These are phyloP conservation scores for Cercospora sp. DNA, from an alignment of 2,329 filamentous ascomycete species.

Conservation along the genomic window DNA sequence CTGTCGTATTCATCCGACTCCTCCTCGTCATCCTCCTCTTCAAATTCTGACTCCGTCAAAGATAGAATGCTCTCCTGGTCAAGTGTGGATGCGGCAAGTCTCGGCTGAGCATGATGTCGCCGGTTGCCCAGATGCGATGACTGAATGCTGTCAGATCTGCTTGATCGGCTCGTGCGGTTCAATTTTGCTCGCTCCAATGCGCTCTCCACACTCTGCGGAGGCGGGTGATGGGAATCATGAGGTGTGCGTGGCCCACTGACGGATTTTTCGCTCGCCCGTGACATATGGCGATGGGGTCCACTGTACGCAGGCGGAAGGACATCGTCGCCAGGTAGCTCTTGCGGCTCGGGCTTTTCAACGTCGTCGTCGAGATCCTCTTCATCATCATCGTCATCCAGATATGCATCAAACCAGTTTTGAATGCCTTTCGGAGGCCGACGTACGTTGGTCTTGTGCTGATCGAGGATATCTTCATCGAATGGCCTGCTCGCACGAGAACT, in stretches of 20 bases:
- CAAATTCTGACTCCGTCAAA: conserved; percentile 22
- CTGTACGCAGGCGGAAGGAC: conserved; percentile 25
- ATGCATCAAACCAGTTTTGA: conserved; percentile 53
- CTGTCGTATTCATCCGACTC: conserved; percentile 8
- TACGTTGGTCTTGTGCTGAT: conserved; percentile 50
- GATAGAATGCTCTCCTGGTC: conserved; percentile 23
- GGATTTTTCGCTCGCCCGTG: conserved; percentile 17
- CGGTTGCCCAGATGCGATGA: conserved; percentile 23
- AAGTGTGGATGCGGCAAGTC: conserved; percentile 11
- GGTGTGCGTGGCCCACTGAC: conserved; percentile 13
- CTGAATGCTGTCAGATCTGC: conserved; percentile 28
- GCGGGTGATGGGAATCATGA: conserved; percentile 20
- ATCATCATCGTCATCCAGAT: conserved; percentile 33
- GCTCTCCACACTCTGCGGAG: not conserved
- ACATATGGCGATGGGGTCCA: conserved; percentile 13
- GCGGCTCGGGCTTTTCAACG: conserved; percentile 18
- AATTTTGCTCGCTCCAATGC: conserved; percentile 4
- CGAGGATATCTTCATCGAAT: conserved; percentile 44
- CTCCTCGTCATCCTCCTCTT: conserved; percentile 17
- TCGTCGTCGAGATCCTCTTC: conserved; percentile 26
- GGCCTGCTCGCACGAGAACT: conserved; percentile 15
- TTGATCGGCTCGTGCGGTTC: conserved; percentile 12
- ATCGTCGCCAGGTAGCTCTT: conserved; percentile 29
- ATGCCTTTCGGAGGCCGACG: conserved; percentile 51
- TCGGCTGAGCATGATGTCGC: not conserved